Evolutionary conservation across 2,329 filamentous ascomycete species (phyloP).

Genomic region (Fusarium ambrosium): DNA sequence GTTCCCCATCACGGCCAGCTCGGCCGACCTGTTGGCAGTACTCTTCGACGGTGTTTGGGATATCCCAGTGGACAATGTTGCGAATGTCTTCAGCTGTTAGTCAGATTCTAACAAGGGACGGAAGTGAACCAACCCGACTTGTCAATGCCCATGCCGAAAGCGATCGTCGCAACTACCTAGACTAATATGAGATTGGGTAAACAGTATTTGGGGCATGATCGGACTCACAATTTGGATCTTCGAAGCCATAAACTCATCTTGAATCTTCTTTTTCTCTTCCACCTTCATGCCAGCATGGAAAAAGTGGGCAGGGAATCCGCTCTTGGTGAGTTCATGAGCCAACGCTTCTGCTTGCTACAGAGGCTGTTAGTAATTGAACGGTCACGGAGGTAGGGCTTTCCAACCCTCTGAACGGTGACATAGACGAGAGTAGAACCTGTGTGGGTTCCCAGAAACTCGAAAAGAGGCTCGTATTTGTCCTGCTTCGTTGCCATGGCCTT

Average conservation of each 20-base stretch:
- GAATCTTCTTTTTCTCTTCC: constrained; percentile 59
- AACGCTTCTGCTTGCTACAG: constrained; percentile 59
- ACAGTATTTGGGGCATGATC: accelerated
- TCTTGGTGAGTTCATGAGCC: constrained; percentile 52
- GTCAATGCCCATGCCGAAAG: constrained; percentile 73
- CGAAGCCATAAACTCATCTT: constrained; percentile 66
- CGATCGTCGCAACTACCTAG: constrained; percentile 63
- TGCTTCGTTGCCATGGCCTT: constrained; percentile 57
- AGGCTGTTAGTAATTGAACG: constrained; percentile 12
- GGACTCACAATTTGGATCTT: constrained; percentile 53
- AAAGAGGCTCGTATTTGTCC: constrained; percentile 61
- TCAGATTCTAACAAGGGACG: accelerated
- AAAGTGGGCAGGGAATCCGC: constrained; percentile 58
- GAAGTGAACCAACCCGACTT: constrained; percentile 52
- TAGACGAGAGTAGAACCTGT: constrained; percentile 72
- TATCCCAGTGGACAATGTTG: constrained; percentile 66
- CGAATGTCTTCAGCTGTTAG: constrained; percentile 58
- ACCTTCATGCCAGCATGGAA: constrained; percentile 67
- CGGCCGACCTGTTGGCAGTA: constrained; percentile 71
- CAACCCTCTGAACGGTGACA: constrained; percentile 67
- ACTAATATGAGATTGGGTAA: not conserved
- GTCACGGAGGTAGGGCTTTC: not conserved
- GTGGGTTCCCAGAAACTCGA: constrained; percentile 63
- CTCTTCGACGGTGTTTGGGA: constrained; percentile 66
- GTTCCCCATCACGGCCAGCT: constrained; percentile 66